These are phyloP conservation scores for Pythium oligandrum DNA, from an alignment of 352 stramenopile genomes.

Conservation along the genomic window DNA sequence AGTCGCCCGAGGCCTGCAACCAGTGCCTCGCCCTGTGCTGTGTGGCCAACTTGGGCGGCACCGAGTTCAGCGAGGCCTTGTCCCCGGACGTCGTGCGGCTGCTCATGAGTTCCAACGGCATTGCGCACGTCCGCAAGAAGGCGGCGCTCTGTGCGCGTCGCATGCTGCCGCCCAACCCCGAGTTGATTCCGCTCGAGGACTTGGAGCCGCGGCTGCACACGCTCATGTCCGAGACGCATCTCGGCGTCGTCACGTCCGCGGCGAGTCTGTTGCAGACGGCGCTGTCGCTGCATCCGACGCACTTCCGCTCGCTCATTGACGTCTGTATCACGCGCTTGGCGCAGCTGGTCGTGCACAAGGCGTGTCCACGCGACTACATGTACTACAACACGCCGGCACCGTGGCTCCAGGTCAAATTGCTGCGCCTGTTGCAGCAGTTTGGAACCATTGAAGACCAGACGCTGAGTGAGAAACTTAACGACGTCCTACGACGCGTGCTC, in stretches of 20 bases:
- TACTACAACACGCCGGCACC: constrained; percentile 97
- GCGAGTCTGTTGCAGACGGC: constrained; percentile 90
- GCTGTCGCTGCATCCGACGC: constrained; percentile 81
- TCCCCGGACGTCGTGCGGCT: constrained; percentile 91
- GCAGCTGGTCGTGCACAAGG: constrained; percentile 92
- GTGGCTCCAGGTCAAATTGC: constrained; percentile 93
- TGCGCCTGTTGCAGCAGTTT: constrained; percentile 94
- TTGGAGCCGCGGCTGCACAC: constrained; percentile 56
- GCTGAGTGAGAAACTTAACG: constrained; percentile 74
- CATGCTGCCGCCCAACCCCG: constrained; percentile 90
- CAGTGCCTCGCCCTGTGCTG: constrained; percentile 95
- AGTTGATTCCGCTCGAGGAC: constrained; percentile 85
- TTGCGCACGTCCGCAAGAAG: constrained; percentile 96
- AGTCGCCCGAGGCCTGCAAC: constrained; percentile 71
- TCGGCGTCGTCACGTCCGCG: constrained; percentile 93
- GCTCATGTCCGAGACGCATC: constrained; percentile 90
- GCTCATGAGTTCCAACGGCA: constrained; percentile 89
- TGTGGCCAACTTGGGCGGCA: constrained; percentile 94
- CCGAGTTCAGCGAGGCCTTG: constrained; percentile 93
- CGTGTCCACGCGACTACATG: constrained; percentile 93
- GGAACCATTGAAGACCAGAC: constrained; percentile 51
- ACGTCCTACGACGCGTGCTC: constrained; percentile 91
- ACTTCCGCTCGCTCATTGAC: constrained; percentile 92
- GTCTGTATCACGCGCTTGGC: constrained; percentile 91
- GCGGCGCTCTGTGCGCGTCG: constrained; percentile 92